Evolutionary conservation across 176 grass and related monocot species (phyloP).

Genomic region (Phyllostachys edulis): DNA sequence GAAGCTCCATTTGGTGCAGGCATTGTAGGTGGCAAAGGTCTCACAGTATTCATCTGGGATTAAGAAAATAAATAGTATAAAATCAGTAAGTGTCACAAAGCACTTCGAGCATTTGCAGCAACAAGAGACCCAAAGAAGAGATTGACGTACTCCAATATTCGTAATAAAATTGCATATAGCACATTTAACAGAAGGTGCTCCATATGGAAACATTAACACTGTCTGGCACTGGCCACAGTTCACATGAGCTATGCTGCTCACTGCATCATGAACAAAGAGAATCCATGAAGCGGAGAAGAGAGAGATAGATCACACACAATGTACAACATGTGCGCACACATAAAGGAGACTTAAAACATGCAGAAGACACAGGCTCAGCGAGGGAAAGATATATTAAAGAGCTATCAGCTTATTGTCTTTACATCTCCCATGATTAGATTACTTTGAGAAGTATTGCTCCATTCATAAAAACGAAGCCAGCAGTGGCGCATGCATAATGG

Average conservation of each 20-base stretch:
- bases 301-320: constrained; percentile 1
- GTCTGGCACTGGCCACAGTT: constrained; percentile 75
- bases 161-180: constrained; percentile 80
- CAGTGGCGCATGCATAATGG: not conserved
- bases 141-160: constrained; percentile 55
- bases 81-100: not conserved
- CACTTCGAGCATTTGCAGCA: constrained; percentile 16
- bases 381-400: not conserved
- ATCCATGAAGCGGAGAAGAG: not conserved
- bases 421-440: constrained; percentile 10
- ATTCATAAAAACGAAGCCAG: not conserved
- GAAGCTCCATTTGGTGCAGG: constrained; percentile 26
- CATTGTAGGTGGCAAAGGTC: constrained; percentile 41
- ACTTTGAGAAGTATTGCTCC: not conserved
- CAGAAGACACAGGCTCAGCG: not conserved
- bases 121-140: constrained; percentile 2
- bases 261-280: constrained; percentile 51
- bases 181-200: constrained; percentile 85
- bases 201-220: constrained; percentile 78
- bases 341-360: not conserved
- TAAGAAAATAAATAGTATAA: not conserved
- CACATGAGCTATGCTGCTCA: constrained; percentile 68
- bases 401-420: not conserved
- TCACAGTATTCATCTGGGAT: constrained; percentile 47
- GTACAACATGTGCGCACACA: constrained; percentile 7